A percentile compares a stretch with the other conserved stretches of the same genome.
Evolutionary conservation across 2,329 filamentous ascomycete genomes (phyloP).

Genomic region (Exophiala phaeomuriformis): DNA sequence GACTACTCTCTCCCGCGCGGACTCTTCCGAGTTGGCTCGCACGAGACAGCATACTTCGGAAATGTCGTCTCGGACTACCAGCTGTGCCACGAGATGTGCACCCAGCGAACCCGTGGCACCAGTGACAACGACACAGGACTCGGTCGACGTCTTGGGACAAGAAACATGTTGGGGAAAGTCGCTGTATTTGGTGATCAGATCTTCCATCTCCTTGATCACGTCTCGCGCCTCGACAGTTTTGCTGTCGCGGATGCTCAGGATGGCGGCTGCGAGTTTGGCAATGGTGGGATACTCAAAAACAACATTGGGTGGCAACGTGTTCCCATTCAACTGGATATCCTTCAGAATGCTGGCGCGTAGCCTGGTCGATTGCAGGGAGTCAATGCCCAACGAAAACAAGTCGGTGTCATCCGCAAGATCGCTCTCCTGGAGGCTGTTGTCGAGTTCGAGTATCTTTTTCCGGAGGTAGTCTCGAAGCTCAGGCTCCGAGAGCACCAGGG

Average conservation of each 20-base stretch:
- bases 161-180: constrained; percentile 30
- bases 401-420: constrained; percentile 40
- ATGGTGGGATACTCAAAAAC: constrained; percentile 53
- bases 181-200: constrained; percentile 39
- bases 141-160: constrained; percentile 16
- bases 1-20: constrained; percentile 40
- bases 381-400: constrained; percentile 53
- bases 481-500: constrained; percentile 25
- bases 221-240: constrained; percentile 29
- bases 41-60: constrained; percentile 51
- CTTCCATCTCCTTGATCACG: constrained; percentile 39
- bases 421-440: constrained; percentile 15
- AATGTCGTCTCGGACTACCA: constrained; percentile 35
- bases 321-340: constrained; percentile 44
- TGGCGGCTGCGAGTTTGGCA: constrained; percentile 36
- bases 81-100: constrained; percentile 48
- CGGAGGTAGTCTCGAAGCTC: constrained; percentile 35
- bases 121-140: constrained; percentile 42
- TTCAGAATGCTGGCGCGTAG: constrained; percentile 48
- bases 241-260: constrained; percentile 22
- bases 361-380: constrained; percentile 53
- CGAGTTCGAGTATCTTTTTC: constrained; percentile 27
- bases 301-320: constrained; percentile 48
- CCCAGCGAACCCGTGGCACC: constrained; percentile 61
- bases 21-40: constrained; percentile 40